Conservation (phyloP, 208 protist species). For the Acanthamoeba royreba region DNA sequence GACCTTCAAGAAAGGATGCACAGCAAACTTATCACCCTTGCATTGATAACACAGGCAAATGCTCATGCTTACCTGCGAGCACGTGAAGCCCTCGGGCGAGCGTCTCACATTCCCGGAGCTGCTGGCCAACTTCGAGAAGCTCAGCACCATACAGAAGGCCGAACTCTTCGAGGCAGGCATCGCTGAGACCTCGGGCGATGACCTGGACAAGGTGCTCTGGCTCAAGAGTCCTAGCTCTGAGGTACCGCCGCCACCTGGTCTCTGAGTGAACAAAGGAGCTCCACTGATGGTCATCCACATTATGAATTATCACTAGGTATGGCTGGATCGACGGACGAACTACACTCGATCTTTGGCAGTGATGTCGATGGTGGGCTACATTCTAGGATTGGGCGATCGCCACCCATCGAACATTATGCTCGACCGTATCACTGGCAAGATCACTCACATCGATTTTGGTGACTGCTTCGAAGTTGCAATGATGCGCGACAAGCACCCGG, state of each 20-base stretch:
- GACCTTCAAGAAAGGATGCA: too few species aligned
- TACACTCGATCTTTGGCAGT: constrained; percentile 98
- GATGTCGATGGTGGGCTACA: constrained; percentile 98
- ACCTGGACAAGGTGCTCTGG: constrained; percentile 97
- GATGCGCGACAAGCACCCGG: constrained; percentile 96
- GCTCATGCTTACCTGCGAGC: not conserved
- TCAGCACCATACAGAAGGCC: constrained; percentile 92
- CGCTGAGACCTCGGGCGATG: constrained; percentile 91
- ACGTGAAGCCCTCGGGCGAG: not conserved
- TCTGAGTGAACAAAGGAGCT: not conserved
- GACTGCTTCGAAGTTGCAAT: constrained; percentile 98
- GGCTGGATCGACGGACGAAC: constrained; percentile 96
- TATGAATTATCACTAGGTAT: constrained; percentile 88
- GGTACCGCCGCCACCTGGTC: constrained; percentile 62
- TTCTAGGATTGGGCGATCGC: constrained; percentile 98
- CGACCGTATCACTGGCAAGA: constrained; percentile 94
- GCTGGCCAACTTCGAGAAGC: constrained; percentile 90
- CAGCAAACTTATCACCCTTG: too few species aligned
- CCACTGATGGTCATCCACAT: not conserved
- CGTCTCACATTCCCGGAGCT: not conserved
- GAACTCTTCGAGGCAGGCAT: constrained; percentile 95
- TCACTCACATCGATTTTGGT: constrained; percentile 99
- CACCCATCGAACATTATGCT: constrained; percentile 99
- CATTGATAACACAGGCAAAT: not conserved
- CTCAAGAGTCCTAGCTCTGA: constrained; percentile 94